Evolutionary conservation across 805 yeast species (phyloP), one percentile per base, ranked within the genome.

Genomic region (Starmerella lactis-condensi): DNA sequence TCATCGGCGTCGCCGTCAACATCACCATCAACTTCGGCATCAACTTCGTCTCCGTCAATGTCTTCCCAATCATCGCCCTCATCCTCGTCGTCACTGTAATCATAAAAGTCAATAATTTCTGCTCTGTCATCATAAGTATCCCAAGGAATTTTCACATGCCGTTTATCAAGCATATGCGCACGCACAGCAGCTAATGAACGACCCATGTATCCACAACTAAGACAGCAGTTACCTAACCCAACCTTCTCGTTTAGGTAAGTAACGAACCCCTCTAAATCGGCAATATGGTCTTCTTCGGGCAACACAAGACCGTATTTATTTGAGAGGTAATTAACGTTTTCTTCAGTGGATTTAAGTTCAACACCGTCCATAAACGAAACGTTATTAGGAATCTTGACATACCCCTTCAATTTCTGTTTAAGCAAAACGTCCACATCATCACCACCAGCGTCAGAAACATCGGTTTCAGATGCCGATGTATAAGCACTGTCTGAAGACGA

Each of bases 61-160:
- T 48, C 62, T 9, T 52, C 64, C 35, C 60, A 51, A 15, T 49
- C 55, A 13, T 33, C 54, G 10, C 46, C 56, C 2, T 41, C 54
- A 15, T 41, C 56, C 11, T 52, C 62, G 45, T 71, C 72, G 1
- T 82, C 61, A 1, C 78, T 63, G 55, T 79, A 83, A 50, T 85
- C 94, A 50, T 89, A 89, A 48, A 75, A 89, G 24, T 70, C 74
- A 0, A 82, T 66, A 26, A 85, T 62, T 46, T 73, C 75, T 29
- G 71, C 64, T 47, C 72, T 71, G 46, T 89, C 92, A 35, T 73
- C 74, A 32, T 69, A 74, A 0, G 69, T 54, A 45, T 89, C 96
- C 53, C 76, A 89, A 1, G 96, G 95, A 37, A 89, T 64, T 47
- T 70, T 67, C 58, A 85, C 75, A 53, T 89, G 99, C 35, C 81